These are phyloP conservation scores for Oryza meyeriana DNA, from an alignment of 176 grass and related monocot genomes.

Conservation along the genomic window DNA sequence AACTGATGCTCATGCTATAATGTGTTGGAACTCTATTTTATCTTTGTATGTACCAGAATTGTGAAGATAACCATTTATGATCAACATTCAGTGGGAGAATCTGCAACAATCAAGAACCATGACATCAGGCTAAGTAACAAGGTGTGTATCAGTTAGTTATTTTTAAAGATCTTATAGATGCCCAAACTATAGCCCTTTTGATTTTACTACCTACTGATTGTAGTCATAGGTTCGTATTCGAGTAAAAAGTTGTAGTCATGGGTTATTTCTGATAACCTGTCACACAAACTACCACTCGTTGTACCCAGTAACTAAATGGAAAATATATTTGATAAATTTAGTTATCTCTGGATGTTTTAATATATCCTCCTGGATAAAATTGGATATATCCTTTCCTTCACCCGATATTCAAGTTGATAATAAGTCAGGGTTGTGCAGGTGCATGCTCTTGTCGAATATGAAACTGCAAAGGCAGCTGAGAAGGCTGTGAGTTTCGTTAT, in stretches of 20 bases:
- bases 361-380: constrained; percentile 5
- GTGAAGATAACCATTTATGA: constrained; percentile 67
- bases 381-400: constrained; percentile 15
- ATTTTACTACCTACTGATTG: neutral
- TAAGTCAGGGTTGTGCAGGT: constrained; percentile 42
- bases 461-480: constrained; percentile 56
- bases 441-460: constrained; percentile 79
- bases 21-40: constrained; percentile 17
- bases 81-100: constrained; percentile 47
- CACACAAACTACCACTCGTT: constrained; percentile 1
- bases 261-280: neutral
- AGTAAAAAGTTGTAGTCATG: neutral
- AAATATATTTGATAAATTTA: constrained; percentile 20
- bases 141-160: constrained; percentile 37
- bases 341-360: neutral
- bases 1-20: neutral
- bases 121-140: constrained; percentile 55
- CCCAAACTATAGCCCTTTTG: neutral
- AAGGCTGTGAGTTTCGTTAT: constrained; percentile 70
- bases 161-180: constrained; percentile 9
- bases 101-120: constrained; percentile 43
- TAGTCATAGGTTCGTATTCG: no score
- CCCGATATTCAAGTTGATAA: constrained; percentile 5
- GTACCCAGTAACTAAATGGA: neutral
- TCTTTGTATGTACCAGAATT: constrained; percentile 47